phyloP scores from a whole-genome alignment of 306 rosid species.

The Acacia melanoxylon region DNA sequence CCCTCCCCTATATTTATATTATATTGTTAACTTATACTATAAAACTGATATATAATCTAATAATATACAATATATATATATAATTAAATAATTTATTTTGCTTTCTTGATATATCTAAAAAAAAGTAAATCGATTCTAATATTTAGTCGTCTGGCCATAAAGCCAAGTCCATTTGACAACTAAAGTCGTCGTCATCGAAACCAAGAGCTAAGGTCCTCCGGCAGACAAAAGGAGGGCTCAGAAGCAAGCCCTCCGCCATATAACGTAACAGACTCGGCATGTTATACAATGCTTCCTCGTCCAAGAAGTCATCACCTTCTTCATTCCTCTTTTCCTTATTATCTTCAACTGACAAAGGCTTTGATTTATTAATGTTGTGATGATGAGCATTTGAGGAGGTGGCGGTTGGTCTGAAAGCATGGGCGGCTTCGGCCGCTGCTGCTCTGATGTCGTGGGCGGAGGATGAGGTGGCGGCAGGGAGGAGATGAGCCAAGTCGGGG shows the following conservation, averaged over 20 bases:
- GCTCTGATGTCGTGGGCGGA: constrained; percentile 22
- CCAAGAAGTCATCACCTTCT: constrained; percentile 13
- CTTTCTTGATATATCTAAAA: too few species aligned
- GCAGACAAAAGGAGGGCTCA: constrained; percentile 34
- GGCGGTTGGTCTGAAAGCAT: not conserved
- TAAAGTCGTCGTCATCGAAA: constrained; percentile 15
- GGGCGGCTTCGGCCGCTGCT: constrained; percentile 13
- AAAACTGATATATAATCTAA: too few species aligned
- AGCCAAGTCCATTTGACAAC: constrained; percentile 1
- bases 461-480: constrained; percentile 26
- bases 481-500: constrained; percentile 25
- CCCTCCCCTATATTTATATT: too few species aligned
- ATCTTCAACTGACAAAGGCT: not conserved
- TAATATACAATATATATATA: too few species aligned
- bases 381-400: not conserved
- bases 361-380: not conserved
- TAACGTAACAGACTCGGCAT: constrained; percentile 36
- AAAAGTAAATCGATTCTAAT: rapidly evolving
- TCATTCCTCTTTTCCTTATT: not conserved
- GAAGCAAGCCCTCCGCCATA: constrained; percentile 41
- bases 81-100: too few species aligned
- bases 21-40: too few species aligned
- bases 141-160: constrained; percentile 16
- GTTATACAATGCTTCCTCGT: constrained; percentile 30
- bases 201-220: not conserved